Conservation (phyloP, 2,329 filamentous ascomycete species). For the Simplicillium sp. region DNA sequence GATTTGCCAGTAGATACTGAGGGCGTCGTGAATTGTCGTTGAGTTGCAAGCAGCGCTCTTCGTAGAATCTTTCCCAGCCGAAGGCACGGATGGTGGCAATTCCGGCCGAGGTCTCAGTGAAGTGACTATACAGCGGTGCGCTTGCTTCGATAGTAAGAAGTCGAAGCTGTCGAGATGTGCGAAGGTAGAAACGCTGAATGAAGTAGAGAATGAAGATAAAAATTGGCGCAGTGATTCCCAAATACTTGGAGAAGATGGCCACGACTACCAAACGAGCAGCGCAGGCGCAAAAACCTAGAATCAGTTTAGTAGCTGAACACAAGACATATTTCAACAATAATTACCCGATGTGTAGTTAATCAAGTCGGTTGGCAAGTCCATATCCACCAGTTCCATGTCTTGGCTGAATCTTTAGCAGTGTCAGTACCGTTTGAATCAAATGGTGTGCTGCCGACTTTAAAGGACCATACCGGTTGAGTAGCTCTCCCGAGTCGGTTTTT, state of each 20-base stretch:
- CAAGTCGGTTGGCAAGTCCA: neutral
- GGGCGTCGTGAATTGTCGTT: conserved; percentile 23
- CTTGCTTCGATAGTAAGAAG: conserved; percentile 19
- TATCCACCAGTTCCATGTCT: neutral
- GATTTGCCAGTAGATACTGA: conserved; percentile 31
- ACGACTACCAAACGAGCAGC: neutral
- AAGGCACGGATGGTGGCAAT: conserved; percentile 22
- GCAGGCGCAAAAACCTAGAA: neutral
- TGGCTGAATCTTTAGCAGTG: neutral
- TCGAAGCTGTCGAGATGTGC: conserved; percentile 19
- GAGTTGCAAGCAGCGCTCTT: conserved; percentile 8
- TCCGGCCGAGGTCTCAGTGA: conserved; percentile 16
- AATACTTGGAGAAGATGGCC: neutral
- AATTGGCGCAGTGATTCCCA: neutral
- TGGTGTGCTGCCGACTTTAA: too few species aligned
- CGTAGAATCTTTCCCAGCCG: conserved; percentile 14
- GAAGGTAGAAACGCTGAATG: neutral
- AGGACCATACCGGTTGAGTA: neutral
- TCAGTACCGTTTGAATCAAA: too few species aligned
- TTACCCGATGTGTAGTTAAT: neutral
- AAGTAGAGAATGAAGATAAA: neutral
- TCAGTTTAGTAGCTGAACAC: too few species aligned
- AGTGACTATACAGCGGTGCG: conserved; percentile 16
- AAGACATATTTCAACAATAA: neutral
- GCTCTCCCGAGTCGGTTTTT: neutral